Evolutionary conservation across 2,329 filamentous ascomycete genomes (phyloP).

Genomic region (Phoma sp.): DNA sequence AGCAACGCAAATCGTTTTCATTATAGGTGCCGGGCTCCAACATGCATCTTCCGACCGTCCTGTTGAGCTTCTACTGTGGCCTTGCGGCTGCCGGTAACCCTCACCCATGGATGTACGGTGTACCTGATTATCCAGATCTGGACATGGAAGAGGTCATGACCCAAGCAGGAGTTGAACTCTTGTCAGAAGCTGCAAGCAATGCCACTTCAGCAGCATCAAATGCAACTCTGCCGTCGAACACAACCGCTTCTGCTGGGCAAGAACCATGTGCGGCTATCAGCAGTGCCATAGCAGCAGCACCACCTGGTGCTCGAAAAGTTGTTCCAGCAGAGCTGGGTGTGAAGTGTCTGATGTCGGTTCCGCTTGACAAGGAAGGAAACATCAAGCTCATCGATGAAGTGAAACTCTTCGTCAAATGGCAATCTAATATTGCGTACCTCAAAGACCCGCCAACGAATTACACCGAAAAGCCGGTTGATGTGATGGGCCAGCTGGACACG

Average conservation of each 20-base stretch:
- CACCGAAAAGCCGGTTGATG: slow-evolving; percentile 47
- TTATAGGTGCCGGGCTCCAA: background rate
- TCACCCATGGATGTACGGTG: slow-evolving; percentile 44
- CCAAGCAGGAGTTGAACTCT: slow-evolving; percentile 27
- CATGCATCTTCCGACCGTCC: slow-evolving; percentile 30
- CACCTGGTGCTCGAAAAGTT: slow-evolving; percentile 33
- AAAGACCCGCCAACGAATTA: slow-evolving; percentile 47
- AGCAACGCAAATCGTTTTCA: background rate
- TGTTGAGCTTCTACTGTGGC: slow-evolving; percentile 30
- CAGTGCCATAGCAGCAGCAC: slow-evolving; percentile 34
- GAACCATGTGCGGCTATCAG: slow-evolving; percentile 45
- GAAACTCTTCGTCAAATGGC: slow-evolving; percentile 47
- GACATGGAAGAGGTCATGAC: slow-evolving; percentile 37
- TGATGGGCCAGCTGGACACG: slow-evolving; percentile 46
- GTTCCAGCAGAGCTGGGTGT: slow-evolving; percentile 45
- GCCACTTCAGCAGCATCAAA: slow-evolving; percentile 20
- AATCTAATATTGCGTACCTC: slow-evolving; percentile 49
- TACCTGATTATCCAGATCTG: slow-evolving; percentile 37
- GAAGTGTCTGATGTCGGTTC: slow-evolving; percentile 46
- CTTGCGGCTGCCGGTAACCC: slow-evolving; percentile 28
- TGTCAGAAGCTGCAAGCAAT: slow-evolving; percentile 22
- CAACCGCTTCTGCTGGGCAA: slow-evolving; percentile 25
- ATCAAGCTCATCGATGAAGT: slow-evolving; percentile 43
- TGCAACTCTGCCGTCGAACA: slow-evolving; percentile 21
- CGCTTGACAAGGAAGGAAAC: slow-evolving; percentile 44